Conservation (phyloP, 371 early-diverging fungal species). For the Sporodiniella umbellata region DNA sequence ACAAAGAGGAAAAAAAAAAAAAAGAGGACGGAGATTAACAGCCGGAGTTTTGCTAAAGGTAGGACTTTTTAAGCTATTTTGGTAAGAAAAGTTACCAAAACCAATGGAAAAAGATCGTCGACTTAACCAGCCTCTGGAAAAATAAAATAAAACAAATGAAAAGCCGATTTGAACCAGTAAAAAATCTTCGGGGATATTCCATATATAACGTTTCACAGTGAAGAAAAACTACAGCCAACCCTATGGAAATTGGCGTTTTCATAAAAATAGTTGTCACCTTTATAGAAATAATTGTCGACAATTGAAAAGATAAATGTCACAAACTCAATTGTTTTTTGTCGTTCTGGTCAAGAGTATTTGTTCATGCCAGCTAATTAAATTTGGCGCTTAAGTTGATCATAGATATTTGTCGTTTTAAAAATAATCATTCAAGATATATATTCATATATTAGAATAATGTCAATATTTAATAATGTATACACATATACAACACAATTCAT, state of each 20-base stretch:
- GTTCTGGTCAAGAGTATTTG: background rate
- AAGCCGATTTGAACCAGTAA: too few species aligned
- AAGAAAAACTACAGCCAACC: conserved; percentile 2
- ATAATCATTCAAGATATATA: background rate
- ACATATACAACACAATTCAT: conserved; percentile 6
- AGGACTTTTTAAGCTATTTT: too few species aligned
- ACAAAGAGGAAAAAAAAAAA: too few species aligned
- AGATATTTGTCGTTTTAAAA: background rate
- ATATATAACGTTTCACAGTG: too few species aligned
- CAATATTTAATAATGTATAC: conserved; percentile 1
- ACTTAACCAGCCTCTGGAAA: too few species aligned
- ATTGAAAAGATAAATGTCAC: background rate
- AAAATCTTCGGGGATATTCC: too few species aligned
- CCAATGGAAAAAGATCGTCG: too few species aligned
- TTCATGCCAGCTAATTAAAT: conserved; percentile 3
- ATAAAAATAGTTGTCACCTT: background rate
- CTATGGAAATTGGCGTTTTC: conserved; percentile 12
- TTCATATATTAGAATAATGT: too few species aligned
- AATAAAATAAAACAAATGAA: too few species aligned
- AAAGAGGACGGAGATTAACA: too few species aligned
- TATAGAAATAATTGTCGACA: background rate
- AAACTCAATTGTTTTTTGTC: background rate
- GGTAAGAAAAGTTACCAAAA: too few species aligned
- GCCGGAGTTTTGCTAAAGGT: too few species aligned
- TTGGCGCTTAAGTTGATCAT: conserved; percentile 5